Conservation (phyloP, 768 basidiomycete species). For the Dacryopinax primogenitus region DNA sequence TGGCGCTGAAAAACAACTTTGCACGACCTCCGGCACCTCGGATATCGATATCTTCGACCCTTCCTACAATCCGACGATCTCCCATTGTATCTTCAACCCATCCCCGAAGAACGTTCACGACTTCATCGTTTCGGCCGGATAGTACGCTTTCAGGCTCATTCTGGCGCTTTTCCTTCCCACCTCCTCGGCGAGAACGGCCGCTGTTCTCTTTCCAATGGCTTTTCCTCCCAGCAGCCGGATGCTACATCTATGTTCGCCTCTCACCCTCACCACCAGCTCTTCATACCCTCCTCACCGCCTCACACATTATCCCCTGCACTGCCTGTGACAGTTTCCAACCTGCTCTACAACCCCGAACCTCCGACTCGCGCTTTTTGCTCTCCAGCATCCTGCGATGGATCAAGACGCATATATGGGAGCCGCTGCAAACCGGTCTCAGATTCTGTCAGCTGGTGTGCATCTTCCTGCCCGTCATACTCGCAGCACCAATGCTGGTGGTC, state of each 20-base stretch:
- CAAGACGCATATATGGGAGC: constrained; percentile 60
- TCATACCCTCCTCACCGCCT: constrained; percentile 1
- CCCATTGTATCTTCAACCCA: not conserved
- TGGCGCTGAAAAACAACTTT: not conserved
- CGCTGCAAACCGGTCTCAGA: constrained; percentile 64
- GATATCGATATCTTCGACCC: not conserved
- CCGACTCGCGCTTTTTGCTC: constrained; percentile 47
- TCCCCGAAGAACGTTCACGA: not conserved
- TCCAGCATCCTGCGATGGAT: constrained; percentile 38
- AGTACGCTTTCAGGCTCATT: not conserved
- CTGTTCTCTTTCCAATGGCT: not conserved
- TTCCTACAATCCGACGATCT: not conserved
- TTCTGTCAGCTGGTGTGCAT: constrained; percentile 72
- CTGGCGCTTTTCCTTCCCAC: not conserved
- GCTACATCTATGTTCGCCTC: not conserved
- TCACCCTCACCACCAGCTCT: not conserved
- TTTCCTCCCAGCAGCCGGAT: not conserved
- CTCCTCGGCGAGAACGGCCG: not conserved
- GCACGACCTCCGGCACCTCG: not conserved
- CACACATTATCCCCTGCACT: constrained; percentile 8
- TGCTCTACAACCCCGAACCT: constrained; percentile 36
- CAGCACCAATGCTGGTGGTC: constrained; percentile 70
- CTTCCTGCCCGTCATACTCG: constrained; percentile 77
- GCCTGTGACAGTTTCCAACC: not conserved
- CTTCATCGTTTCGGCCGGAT: not conserved